phyloP scores from a whole-genome alignment of 2,329 filamentous ascomycete species.

The Trichoderma endophyticum region DNA sequence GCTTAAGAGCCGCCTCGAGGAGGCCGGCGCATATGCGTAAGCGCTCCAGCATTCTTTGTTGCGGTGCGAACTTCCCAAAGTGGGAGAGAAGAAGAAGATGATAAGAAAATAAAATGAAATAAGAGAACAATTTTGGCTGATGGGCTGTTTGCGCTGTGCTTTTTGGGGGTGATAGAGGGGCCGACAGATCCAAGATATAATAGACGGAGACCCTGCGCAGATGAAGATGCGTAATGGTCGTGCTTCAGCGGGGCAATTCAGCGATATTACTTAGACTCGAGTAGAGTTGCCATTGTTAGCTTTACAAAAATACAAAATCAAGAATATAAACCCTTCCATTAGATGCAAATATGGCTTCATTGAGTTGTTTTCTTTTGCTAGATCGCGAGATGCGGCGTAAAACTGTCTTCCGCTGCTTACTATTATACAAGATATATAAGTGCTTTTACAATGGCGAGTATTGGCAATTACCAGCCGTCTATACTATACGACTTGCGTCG shows the following conservation, averaged over 20 bases:
- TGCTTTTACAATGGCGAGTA: background rate
- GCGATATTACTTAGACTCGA: background rate
- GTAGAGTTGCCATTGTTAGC: background rate
- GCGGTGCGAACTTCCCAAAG: background rate
- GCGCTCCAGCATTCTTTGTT: slow-evolving; percentile 17
- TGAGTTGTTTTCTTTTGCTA: background rate
- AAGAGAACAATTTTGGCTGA: slow-evolving; percentile 6
- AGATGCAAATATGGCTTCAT: background rate
- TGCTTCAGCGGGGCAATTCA: background rate
- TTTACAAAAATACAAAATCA: background rate
- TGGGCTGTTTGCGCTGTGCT: background rate
- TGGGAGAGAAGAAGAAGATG: background rate
- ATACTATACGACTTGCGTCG: slow-evolving; percentile 64
- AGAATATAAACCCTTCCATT: background rate
- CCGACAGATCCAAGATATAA: background rate
- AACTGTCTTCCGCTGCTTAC: background rate
- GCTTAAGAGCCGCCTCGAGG: slow-evolving; percentile 41
- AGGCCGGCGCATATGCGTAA: slow-evolving; percentile 44
- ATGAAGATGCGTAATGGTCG: background rate
- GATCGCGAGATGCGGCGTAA: background rate
- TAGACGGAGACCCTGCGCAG: background rate
- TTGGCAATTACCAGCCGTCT: background rate
- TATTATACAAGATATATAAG: background rate
- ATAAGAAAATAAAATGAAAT: background rate
- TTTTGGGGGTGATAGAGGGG: slow-evolving; percentile 1